Evolutionary conservation across 1,284 basidiomycete genomes (phyloP), one percentile per base, ranked within the genome.

Genomic region (Malassezia cuniculi): DNA sequence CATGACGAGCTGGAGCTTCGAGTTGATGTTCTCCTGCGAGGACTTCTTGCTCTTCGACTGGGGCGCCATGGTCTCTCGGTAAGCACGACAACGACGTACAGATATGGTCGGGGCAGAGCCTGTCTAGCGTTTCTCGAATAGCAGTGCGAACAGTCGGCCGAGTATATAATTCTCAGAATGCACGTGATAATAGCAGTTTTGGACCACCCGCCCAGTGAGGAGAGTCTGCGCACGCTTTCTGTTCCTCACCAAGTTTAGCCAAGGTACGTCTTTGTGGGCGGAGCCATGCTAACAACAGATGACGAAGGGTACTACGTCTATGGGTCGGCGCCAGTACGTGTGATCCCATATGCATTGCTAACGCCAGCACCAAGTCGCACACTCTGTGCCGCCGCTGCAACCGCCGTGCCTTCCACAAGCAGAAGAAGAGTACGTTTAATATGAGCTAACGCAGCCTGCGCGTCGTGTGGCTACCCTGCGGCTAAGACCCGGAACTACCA

Each of bases 401-500:
- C 60, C 76, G 78, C 71, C 80, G 86, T 52, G 76, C 85, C 28
- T 87, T 93, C 78, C 89, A 94, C 79, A 81, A 79, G 72, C 89
- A 94, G 74, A 82, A 94, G 77, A 86, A 93, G 77, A 81, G 85
- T 51, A 28, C 29, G 49, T 51, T 15, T 8, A 1, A 10, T n/a
- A n/a, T 16, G 15, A 20, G 16, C 17, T 28, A 11, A 6, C 11
- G 31, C 55, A 89, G 85, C 80, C 55, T 97, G 90, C 72, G 82
- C 81, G 36, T 81, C 85, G 69, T 95, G 93, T 71, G 93, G 90
- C 45, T 95, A 87, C 75, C 90, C 90, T 41, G 74, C 85, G 45
- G 89, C 90, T 51, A 95, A 87, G 75, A 74, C 89, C 66, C 80
- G 90, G 68, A 89, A 84, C 63, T 95, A 80, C 73, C 82, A 95